Evolutionary conservation across 305 asterid genomes (phyloP).

Genomic region (Plantago coronopus): DNA sequence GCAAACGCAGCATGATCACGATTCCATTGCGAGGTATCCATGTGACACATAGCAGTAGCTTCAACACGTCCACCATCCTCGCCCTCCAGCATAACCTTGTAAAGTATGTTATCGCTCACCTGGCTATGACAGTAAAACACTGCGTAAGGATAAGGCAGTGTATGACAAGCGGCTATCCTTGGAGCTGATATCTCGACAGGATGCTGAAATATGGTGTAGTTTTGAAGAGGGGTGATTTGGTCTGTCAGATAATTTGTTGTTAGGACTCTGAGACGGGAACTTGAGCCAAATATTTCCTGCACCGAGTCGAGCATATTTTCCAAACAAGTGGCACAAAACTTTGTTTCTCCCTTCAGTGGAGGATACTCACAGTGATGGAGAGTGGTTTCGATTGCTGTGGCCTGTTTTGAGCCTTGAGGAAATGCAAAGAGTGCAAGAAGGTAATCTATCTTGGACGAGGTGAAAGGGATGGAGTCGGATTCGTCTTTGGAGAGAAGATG

Average conservation of each 20-base stretch:
- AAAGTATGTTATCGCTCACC: constrained; percentile 47
- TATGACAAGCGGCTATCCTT: constrained; percentile 57
- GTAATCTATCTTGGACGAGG: constrained; percentile 22
- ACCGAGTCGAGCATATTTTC: constrained; percentile 68
- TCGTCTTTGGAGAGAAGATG: constrained; percentile 49
- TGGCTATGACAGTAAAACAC: constrained; percentile 78
- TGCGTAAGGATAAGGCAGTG: constrained; percentile 76
- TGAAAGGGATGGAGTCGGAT: constrained; percentile 49
- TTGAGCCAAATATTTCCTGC: constrained; percentile 26
- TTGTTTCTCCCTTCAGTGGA: constrained; percentile 59
- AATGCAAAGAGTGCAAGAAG: constrained; percentile 35
- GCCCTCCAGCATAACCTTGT: constrained; percentile 42
- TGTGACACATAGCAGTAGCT: constrained; percentile 61
- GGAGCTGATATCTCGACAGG: constrained; percentile 33
- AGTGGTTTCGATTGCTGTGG: constrained; percentile 48
- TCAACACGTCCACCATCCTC: constrained; percentile 56
- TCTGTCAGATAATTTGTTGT: constrained; percentile 45
- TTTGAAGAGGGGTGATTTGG: constrained; percentile 39
- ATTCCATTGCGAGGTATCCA: constrained; percentile 68
- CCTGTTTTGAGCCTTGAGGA: constrained; percentile 38
- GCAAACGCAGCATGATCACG: constrained; percentile 52
- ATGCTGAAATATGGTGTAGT: constrained; percentile 42
- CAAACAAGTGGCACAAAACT: constrained; percentile 68
- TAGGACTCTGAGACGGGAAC: constrained; percentile 34
- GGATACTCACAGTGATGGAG: constrained; percentile 69